A percentile compares a stretch with the other conserved stretches of the same genome.
These are phyloP conservation scores for Aphanomyces cochlioides DNA, from an alignment of 352 stramenopile species.

Conservation along the genomic window DNA sequence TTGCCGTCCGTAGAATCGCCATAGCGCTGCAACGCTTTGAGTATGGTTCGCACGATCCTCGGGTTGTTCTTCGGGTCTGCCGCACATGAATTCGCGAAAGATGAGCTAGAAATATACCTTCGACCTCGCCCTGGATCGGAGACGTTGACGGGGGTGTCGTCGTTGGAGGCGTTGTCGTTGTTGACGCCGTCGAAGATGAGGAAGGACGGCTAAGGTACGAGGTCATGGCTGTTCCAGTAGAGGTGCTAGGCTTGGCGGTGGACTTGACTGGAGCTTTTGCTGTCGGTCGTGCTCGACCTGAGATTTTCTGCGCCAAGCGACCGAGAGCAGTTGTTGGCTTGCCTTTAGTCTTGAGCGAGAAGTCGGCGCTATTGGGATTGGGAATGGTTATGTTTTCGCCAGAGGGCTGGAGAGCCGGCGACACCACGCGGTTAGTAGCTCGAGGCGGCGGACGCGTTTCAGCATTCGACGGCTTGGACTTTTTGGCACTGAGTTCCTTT, in stretches of 20 bases:
- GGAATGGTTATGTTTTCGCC: constrained; percentile 51
- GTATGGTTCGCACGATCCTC: constrained; percentile 64
- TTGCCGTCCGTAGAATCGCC: constrained; percentile 73
- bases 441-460: constrained; percentile 36
- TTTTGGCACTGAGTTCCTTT: constrained; percentile 66
- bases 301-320: constrained; percentile 68
- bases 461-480: constrained; percentile 11
- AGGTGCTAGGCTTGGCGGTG: constrained; percentile 45
- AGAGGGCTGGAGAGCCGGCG: constrained; percentile 42
- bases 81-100: background rate
- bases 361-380: constrained; percentile 6
- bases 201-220: constrained; percentile 51
- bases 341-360: constrained; percentile 41
- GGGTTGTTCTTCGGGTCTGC: constrained; percentile 39
- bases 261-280: constrained; percentile 20
- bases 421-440: constrained; percentile 29
- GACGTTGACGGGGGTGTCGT: background rate
- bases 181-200: too few species aligned
- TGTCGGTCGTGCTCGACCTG: constrained; percentile 50
- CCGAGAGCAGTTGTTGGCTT: constrained; percentile 69
- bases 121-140: constrained; percentile 17
- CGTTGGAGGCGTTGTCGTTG: constrained; percentile 25
- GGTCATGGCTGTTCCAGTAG: constrained; percentile 35
- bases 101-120: constrained; percentile 10
- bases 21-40: constrained; percentile 69